Base-by-base conservation (phyloP, 331 rosid species). In the Stylosanthes scabra region DNA sequence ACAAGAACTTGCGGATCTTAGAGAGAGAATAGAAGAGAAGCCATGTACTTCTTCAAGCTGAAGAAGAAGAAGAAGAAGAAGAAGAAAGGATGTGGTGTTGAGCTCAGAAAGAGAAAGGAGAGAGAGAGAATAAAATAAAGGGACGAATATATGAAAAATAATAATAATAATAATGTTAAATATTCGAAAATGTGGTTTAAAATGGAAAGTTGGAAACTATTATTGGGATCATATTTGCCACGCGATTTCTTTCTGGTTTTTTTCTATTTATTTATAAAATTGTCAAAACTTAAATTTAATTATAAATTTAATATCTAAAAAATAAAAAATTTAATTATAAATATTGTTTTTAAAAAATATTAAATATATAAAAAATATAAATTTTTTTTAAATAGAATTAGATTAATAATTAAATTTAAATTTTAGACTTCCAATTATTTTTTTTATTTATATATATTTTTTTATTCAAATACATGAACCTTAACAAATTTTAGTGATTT, bases 1-100 rank as follows among this genome's bases (percentile, higher is more conserved):
- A 74, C 8, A 67, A 63, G 20, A 16, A 34, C 68, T 81, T 80
- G 71, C 60, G 84, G 88, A 87, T 86, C 87, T 77, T 45, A 63
- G 63, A 70, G 61, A 67, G 70, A 59, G 69, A 76, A 68, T 76
- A 70, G 31, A 68, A 56, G 59, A 52, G 65, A 73, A 15, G 63
- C 59, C 71, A 70, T 51, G 80, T 62, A 68, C 81, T 82, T 63
- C 39, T 34, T 34, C 0, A 4, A 70, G 25, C 25, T 20, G 25
- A 20, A 20, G 71, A 59, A 71, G 71, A 81, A 82, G 85, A 61
- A 78, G 82, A 64, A 66, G 46, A 65, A 74, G 54, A 47, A 47
- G 84, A 55, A 42, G 46, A 41, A 41, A 41, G 66, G 63, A 68
- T 81, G 80, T 63, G 83, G 76, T 75, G 83, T n/a, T 29, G 72